These are phyloP conservation scores for Caloboletus inedulis DNA, from an alignment of 1,284 basidiomycete genomes.

Conservation along the genomic window DNA sequence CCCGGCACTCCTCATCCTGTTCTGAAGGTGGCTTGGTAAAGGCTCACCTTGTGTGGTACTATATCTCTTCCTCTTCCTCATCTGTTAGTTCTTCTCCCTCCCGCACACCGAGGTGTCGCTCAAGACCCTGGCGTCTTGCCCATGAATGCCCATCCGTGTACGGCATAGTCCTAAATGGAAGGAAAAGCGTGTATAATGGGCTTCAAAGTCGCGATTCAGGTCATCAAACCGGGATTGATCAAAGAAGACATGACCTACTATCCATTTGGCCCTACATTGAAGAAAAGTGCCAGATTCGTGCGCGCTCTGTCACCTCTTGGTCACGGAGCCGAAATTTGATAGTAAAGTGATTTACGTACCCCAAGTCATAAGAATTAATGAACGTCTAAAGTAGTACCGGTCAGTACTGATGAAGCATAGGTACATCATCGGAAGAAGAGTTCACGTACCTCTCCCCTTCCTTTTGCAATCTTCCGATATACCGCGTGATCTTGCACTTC, in stretches of 20 bases:
- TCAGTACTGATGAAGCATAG: neutral
- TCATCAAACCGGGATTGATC: neutral
- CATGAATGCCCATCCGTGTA: conserved; percentile 85
- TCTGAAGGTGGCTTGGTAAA: conserved; percentile 15
- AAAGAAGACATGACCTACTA: conserved; percentile 56
- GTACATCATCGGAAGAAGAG: neutral
- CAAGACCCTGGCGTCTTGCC: conserved; percentile 65
- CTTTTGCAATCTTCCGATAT: conserved; percentile 69
- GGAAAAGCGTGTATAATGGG: conserved; percentile 69
- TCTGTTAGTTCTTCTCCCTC: conserved; percentile 73
- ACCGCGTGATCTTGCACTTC: conserved; percentile 87
- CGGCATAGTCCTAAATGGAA: conserved; percentile 80
- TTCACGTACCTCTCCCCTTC: conserved; percentile 61
- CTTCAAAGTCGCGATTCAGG: conserved; percentile 38
- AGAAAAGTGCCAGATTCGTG: conserved; percentile 82
- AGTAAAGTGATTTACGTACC: conserved; percentile 41
- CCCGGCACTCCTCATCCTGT: conserved; percentile 70
- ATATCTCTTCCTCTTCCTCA: conserved; percentile 51
- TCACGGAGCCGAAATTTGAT: neutral
- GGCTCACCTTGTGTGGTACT: conserved; percentile 22
- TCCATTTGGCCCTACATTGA: conserved; percentile 79
- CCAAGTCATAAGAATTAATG: conserved; percentile 90
- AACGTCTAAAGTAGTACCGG: conserved; percentile 57
- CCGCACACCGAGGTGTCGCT: conserved; percentile 56
- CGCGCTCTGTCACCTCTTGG: conserved; percentile 37